Evolutionary conservation across 805 yeast species (phyloP), one percentile per base, ranked within the genome.

Genomic region (Scheffersomyces ergatensis): DNA sequence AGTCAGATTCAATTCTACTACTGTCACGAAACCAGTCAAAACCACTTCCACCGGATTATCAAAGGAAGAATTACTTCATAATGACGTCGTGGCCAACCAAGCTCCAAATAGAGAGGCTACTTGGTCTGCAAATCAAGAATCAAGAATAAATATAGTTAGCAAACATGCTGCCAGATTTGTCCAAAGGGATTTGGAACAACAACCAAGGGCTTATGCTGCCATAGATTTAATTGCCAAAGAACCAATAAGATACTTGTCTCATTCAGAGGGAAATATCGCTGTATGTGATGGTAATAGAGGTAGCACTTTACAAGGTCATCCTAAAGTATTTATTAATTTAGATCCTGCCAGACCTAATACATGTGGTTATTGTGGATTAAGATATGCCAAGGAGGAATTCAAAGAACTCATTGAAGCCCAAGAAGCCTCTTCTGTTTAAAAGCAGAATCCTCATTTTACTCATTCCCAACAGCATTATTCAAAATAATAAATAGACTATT

Each of bases 231-330:
- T 88, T 51, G 82, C 84, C 24, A 67, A 82, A 56, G 80, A 81
- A 55, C 95, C 96, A 2, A 67, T 87, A 32, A 69, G 78, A 50
- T 84, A 76, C 55, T 67, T 87, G 45, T 54, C 64, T 30, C 76
- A 72, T 47, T 54, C 51, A 34, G 75, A 69, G 24, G 70, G 67
- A 15, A 74, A 80, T 53, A 62, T 80, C 38, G 96, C 96, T 1
- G 92, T 83, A 14, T 88, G 96, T 60, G 87, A 85, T 53, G 96
- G 96, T 30, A 82, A 85, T 50, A 80, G 73, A 51, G 85, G 85
- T 9, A 70, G 67, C 43, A 70, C 73, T 16, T 80, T 78, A 54
- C 85, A 80, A 53, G 96, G 96, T 15, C 96, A 87, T 60, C 96
- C 96, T 33, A 84, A 83, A 60, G 79, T 87, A 17, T 87, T 66